phyloP scores from a whole-genome alignment of 2,329 filamentous ascomycete species.

The Aspergillus sp. region DNA sequence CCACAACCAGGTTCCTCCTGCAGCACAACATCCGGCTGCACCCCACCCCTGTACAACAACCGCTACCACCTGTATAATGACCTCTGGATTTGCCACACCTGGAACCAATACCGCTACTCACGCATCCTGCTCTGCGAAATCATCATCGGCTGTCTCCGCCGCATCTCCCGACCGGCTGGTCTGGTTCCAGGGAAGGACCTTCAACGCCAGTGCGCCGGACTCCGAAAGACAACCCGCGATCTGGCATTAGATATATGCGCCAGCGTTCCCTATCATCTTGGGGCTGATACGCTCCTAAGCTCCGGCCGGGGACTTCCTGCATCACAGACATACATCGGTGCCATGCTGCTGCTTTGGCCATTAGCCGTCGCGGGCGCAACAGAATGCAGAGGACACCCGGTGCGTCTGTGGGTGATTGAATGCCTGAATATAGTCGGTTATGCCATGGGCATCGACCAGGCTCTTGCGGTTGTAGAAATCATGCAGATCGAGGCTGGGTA shows the following conservation, averaged over 20 bases:
- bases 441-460: constrained; percentile 38
- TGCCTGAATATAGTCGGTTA: constrained; percentile 34
- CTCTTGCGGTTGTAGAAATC: constrained; percentile 22
- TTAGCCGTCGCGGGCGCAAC: constrained; percentile 35
- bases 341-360: constrained; percentile 37
- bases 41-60: constrained; percentile 44
- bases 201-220: constrained; percentile 26
- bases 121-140: constrained; percentile 54
- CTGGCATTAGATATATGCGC: constrained; percentile 38
- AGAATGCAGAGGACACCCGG: constrained; percentile 23
- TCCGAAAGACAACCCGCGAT: constrained; percentile 26
- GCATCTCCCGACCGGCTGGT: constrained; percentile 23
- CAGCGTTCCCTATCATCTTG: constrained; percentile 37
- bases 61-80: constrained; percentile 57
- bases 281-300: constrained; percentile 13
- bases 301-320: constrained; percentile 6
- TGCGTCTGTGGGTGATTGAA: constrained; percentile 34
- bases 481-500: not conserved
- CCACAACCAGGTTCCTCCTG: constrained; percentile 19
- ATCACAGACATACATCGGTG: constrained; percentile 30
- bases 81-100: constrained; percentile 55
- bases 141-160: constrained; percentile 37
- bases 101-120: constrained; percentile 61
- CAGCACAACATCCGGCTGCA: constrained; percentile 12
- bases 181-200: constrained; percentile 27